These are phyloP conservation scores for Fusarium stilboides DNA, from an alignment of 2,329 filamentous ascomycete species.

Conservation along the genomic window DNA sequence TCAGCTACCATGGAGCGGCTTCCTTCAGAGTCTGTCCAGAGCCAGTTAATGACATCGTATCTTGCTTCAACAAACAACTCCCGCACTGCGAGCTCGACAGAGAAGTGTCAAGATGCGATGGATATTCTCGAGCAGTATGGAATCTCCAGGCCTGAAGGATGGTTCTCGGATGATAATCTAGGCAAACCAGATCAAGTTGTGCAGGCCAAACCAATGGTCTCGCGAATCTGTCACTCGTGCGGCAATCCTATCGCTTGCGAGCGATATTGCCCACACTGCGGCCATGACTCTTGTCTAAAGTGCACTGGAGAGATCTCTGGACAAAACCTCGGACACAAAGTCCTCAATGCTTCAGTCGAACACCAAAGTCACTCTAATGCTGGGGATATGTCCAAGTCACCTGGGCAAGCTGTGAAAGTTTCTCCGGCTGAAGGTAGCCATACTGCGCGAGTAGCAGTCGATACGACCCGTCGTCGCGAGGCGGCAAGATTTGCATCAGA, in stretches of 20 bases:
- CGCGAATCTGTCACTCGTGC: conserved; percentile 66
- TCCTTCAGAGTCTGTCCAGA: conserved; percentile 8
- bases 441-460: conserved; percentile 5
- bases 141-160: conserved; percentile 62
- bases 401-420: background rate
- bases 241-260: conserved; percentile 58
- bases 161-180: conserved; percentile 61
- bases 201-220: conserved; percentile 41
- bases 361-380: conserved; percentile 18
- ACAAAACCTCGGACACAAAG: conserved; percentile 17
- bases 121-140: conserved; percentile 64
- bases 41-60: conserved; percentile 3
- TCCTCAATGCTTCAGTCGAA: conserved; percentile 1
- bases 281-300: conserved; percentile 65
- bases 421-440: conserved; percentile 16
- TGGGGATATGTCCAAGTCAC: conserved; percentile 7
- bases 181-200: conserved; percentile 19
- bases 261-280: conserved; percentile 63
- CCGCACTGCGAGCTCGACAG: conserved; percentile 53
- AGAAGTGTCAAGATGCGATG: conserved; percentile 60
- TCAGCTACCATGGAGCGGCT: conserved; percentile 13
- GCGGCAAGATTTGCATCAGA: conserved; percentile 30
- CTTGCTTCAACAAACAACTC: conserved; percentile 35
- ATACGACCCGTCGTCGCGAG: conserved; percentile 13
- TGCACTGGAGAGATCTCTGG: conserved; percentile 59